Percentiles rank a stretch among this genome's conserved stretches.
Conservation (phyloP, 2,329 filamentous ascomycete species). For the Aspergillus floridensis region DNA sequence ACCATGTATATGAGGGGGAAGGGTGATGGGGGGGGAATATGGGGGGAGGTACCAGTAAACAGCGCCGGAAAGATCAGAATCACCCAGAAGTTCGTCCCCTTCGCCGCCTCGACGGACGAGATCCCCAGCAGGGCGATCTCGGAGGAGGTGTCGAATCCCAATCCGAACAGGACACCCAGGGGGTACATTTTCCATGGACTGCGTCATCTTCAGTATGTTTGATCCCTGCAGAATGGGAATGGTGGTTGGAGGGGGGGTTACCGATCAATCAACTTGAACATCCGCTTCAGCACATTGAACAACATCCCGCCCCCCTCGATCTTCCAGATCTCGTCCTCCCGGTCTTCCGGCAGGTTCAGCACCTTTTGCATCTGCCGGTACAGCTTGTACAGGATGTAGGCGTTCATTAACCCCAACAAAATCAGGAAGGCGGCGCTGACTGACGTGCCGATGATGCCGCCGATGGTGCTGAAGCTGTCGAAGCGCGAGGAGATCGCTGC, state of each 20-base stretch:
- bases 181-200: constrained; percentile 91
- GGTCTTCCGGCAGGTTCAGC: constrained; percentile 49
- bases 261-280: constrained; percentile 70
- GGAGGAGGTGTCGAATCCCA: constrained; percentile 93
- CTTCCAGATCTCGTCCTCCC: constrained; percentile 57
- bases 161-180: constrained; percentile 79
- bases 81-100: constrained; percentile 88
- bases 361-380: constrained; percentile 65
- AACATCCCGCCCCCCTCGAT: constrained; percentile 77
- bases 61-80: constrained; percentile 88
- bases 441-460: constrained; percentile 84
- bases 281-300: constrained; percentile 65
- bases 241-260: constrained; percentile 13
- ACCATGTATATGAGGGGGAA: neutral
- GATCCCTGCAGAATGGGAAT: neutral
- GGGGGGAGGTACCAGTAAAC: constrained; percentile 66
- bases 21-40: neutral
- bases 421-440: constrained; percentile 82
- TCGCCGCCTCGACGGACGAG: constrained; percentile 77
- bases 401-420: constrained; percentile 77
- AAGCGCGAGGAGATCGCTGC: constrained; percentile 80
- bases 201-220: neutral
- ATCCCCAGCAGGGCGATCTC: constrained; percentile 92
- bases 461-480: constrained; percentile 72
- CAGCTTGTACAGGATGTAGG: constrained; percentile 78